Evolutionary conservation across 1,284 basidiomycete genomes (phyloP).

Genomic region (Chondrostereum purpureum): DNA sequence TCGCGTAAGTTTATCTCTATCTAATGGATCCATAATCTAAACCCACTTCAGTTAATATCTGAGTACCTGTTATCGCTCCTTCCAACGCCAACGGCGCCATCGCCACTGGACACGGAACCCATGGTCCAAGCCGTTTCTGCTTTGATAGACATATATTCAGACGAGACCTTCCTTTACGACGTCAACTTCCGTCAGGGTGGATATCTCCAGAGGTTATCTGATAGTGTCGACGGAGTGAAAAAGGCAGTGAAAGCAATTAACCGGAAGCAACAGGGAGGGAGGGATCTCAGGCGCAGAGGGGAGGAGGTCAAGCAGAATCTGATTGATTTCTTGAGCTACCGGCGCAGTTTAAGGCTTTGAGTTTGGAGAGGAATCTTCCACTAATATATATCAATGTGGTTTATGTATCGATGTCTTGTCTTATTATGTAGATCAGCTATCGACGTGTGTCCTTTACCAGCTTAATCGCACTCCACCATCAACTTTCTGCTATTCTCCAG

Average conservation of each 20-base stretch:
- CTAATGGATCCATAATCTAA: conserved; percentile 10
- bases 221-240: conserved; percentile 51
- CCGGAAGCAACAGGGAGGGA: conserved; percentile 48
- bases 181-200: conserved; percentile 64
- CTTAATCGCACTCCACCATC: too few species aligned
- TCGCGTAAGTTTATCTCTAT: conserved; percentile 37
- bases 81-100: conserved; percentile 30
- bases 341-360: conserved; percentile 51
- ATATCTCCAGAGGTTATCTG: conserved; percentile 47
- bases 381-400: not conserved
- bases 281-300: conserved; percentile 50
- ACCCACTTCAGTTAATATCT: conserved; percentile 51
- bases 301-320: conserved; percentile 81
- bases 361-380: not conserved
- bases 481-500: not conserved
- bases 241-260: conserved; percentile 56
- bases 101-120: conserved; percentile 56
- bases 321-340: conserved; percentile 83
- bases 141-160: conserved; percentile 91
- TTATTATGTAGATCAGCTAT: too few species aligned
- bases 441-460: too few species aligned
- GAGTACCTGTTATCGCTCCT: conserved; percentile 59
- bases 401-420: too few species aligned
- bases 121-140: conserved; percentile 80
- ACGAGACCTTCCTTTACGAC: conserved; percentile 83